phyloP scores from a whole-genome alignment of 148 eudicot species.

The Vaccinium myrtillus region DNA sequence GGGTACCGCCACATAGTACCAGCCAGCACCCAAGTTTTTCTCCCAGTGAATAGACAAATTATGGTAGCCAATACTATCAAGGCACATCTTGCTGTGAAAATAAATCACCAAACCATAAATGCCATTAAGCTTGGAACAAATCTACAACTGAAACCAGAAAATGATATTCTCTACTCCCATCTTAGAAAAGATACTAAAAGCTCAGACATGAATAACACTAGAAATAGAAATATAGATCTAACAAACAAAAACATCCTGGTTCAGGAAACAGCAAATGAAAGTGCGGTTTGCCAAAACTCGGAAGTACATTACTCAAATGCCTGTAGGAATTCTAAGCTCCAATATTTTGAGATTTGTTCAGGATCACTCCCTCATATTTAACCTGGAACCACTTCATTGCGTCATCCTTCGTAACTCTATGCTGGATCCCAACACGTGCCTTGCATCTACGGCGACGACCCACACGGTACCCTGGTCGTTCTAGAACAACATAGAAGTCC shows the following conservation, averaged over 20 bases:
- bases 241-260: neutral
- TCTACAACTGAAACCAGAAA: neutral
- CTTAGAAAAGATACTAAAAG: neutral
- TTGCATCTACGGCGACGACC: constrained; percentile 45
- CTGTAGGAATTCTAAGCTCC: neutral
- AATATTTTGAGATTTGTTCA: constrained; percentile 37
- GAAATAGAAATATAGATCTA: neutral
- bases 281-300: neutral
- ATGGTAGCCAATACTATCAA: neutral
- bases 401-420: constrained; percentile 40
- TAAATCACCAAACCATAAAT: neutral
- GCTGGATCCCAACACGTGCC: constrained; percentile 44
- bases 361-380: constrained; percentile 49
- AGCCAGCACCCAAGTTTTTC: no score
- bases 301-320: neutral
- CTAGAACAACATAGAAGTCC: constrained; percentile 48
- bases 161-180: neutral
- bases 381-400: constrained; percentile 49
- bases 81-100: neutral
- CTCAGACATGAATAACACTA: constrained; percentile 1
- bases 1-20: no score
- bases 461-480: constrained; percentile 46
- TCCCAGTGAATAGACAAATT: neutral
- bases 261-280: neutral
- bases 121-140: neutral